Evolutionary conservation across 768 basidiomycete genomes (phyloP).

Genomic region (Auricularia sp.): DNA sequence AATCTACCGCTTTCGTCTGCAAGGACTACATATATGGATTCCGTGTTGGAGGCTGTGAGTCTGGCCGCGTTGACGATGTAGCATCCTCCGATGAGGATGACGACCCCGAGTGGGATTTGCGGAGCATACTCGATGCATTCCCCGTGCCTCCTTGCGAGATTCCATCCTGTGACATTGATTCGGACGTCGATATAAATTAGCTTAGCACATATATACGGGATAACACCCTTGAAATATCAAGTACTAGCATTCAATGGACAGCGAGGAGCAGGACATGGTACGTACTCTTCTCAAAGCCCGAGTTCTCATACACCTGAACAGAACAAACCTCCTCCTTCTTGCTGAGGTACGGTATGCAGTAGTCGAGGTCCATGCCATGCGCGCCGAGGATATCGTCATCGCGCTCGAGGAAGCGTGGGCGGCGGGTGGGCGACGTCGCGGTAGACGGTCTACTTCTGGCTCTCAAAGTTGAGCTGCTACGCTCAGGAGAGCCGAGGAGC

Average conservation of each 20-base stretch:
- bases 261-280: conserved; percentile 1
- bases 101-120: no score
- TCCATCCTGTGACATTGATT: no score
- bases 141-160: no score
- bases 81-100: no score
- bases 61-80: no score
- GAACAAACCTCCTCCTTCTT: conserved; percentile 59
- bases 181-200: no score
- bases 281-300: conserved; percentile 55
- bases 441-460: conserved; percentile 36
- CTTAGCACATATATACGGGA: no score
- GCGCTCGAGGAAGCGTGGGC: conserved; percentile 44
- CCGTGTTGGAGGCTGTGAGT: no score
- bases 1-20: no score
- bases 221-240: neutral
- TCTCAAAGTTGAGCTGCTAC: conserved; percentile 50
- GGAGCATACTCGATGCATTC: no score
- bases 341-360: conserved; percentile 44
- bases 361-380: conserved; percentile 14
- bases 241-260: neutral
- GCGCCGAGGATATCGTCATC: conserved; percentile 39
- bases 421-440: conserved; percentile 45
- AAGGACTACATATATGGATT: no score
- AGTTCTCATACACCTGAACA: conserved; percentile 46
- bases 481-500: conserved; percentile 57